Base-by-base conservation (phyloP, 2,329 filamentous ascomycete species). In the Pseudogymnoascus sp. region DNA sequence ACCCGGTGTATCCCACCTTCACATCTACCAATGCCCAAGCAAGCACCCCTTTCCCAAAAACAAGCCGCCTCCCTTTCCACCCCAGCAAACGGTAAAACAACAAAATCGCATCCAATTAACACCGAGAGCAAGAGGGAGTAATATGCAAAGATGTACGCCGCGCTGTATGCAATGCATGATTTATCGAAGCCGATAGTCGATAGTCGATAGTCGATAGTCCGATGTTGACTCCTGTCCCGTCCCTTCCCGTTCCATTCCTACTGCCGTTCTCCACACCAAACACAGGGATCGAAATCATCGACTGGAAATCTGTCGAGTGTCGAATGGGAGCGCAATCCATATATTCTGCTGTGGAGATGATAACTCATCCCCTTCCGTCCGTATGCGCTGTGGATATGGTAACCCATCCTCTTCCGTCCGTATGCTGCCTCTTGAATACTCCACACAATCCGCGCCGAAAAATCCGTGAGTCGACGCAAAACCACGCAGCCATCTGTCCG, bases 131-230 rank as follows among this genome's bases (percentile, higher is more conserved):
- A 56, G 26, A 33, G 50, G 4, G n/a, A 33, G 4, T 31, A 56
- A 56, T 19, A 12, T 19, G 50, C 50, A 31, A 56, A 56, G 10
- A n/a, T 56, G 50, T 56, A 56, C 50, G 50, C 50, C 50, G 28
- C 50, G 50, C 50, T 56, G 26, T 56, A 56, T 56, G 50, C 50
- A 56, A 56, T 56, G 50, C 26, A 56, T 56, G 50, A 3, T 19
- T 16, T 33, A 56, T 56, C 28, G 50, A 53, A 53, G 26, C 26
- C 24, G n/a, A 53, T 53, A 53, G 46, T 53, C 24, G 46, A 31
- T 53, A 28, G 5, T 53, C 50, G n/a, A 53, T 53, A 31, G 46
- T 53, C 24, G 46, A 31, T 53, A 28, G 5, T 53, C 50, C 50
- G 5, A 56, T 56, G n/a, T 33, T 56, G 50, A 56, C 50, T 56